A percentile compares a stretch with the other conserved stretches of the same genome.
phyloP scores from a whole-genome alignment of 176 grass and related monocot genomes.

The Musa schizocarpa region DNA sequence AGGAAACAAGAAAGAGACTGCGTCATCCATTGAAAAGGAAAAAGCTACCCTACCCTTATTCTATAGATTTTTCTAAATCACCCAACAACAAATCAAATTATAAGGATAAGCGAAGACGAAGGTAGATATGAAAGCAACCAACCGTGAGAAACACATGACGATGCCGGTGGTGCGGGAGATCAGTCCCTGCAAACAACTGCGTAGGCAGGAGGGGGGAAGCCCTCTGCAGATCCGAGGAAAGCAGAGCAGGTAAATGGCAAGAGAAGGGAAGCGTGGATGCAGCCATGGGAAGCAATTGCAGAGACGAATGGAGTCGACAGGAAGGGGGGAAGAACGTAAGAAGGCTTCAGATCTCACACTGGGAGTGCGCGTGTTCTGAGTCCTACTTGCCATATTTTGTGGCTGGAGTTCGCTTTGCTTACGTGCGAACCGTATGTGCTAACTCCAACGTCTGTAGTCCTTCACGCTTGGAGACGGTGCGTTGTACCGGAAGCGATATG shows the following conservation, averaged over 20 bases:
- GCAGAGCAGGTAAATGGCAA: slow-evolving; percentile 26
- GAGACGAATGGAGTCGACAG: neutral
- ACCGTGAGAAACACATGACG: slow-evolving; percentile 42
- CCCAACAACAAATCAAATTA: neutral
- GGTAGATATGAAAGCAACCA: neutral
- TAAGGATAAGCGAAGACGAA: neutral
- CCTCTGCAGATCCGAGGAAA: slow-evolving; percentile 34
- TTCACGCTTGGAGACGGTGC: too few species aligned
- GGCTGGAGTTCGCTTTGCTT: neutral
- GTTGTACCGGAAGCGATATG: too few species aligned
- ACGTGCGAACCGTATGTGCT: too few species aligned
- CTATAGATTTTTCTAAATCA: neutral
- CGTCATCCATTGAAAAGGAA: too few species aligned
- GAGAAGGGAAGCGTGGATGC: slow-evolving; percentile 42
- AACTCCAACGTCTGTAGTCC: too few species aligned
- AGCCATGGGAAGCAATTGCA: slow-evolving; percentile 43
- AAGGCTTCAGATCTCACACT: neutral
- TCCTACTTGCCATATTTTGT: neutral
- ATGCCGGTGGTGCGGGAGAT: slow-evolving; percentile 37
- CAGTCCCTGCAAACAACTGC: slow-evolving; percentile 23
- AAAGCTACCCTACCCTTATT: neutral
- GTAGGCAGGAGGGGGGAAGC: neutral
- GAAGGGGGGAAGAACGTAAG: neutral
- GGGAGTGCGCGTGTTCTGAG: neutral
- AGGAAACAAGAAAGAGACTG: neutral